Percentiles rank a stretch among this genome's conserved stretches.
phyloP scores from a whole-genome alignment of 495 filamentous ascomycete species.

The Aspergillus bridgeri region DNA sequence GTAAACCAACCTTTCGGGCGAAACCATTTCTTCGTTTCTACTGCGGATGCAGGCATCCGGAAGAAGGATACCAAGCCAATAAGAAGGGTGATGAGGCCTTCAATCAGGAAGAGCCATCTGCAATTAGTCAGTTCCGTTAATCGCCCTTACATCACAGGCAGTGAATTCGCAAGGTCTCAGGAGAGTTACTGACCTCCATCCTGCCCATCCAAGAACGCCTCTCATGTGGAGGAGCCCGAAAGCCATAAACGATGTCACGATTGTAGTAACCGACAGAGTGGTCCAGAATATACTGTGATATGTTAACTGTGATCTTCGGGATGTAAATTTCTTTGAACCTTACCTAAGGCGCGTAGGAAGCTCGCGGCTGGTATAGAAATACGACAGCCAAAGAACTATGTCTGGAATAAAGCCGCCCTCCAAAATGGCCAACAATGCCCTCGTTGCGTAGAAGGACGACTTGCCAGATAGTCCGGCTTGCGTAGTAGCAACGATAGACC shows the following conservation, averaged over 20 bases:
- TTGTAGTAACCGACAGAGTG: conserved; percentile 48
- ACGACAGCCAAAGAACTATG: conserved; percentile 60
- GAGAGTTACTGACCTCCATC: conserved; percentile 22
- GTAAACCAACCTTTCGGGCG: conserved; percentile 60
- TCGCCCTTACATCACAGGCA: background rate
- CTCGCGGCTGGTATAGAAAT: conserved; percentile 63
- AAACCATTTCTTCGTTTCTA: conserved; percentile 53
- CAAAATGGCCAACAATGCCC: conserved; percentile 63
- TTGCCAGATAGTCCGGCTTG: conserved; percentile 60
- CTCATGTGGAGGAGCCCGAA: conserved; percentile 44
- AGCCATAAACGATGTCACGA: conserved; percentile 42
- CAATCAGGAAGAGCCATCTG: conserved; percentile 50
- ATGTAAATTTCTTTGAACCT: conserved; percentile 12
- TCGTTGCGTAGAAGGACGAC: conserved; percentile 56
- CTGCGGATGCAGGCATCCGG: conserved; percentile 50
- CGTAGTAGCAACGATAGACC: conserved; percentile 62
- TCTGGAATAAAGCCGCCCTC: conserved; percentile 60
- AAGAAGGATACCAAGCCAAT: conserved; percentile 52
- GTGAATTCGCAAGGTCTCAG: background rate
- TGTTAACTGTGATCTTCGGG: background rate
- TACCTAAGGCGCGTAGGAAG: conserved; percentile 58
- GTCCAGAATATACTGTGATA: conserved; percentile 56
- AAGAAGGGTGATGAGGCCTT: conserved; percentile 50
- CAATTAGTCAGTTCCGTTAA: background rate
- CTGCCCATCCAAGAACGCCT: conserved; percentile 28